These are phyloP conservation scores for Aspergillus udagawae DNA, from an alignment of 2,329 filamentous ascomycete species.

Conservation along the genomic window DNA sequence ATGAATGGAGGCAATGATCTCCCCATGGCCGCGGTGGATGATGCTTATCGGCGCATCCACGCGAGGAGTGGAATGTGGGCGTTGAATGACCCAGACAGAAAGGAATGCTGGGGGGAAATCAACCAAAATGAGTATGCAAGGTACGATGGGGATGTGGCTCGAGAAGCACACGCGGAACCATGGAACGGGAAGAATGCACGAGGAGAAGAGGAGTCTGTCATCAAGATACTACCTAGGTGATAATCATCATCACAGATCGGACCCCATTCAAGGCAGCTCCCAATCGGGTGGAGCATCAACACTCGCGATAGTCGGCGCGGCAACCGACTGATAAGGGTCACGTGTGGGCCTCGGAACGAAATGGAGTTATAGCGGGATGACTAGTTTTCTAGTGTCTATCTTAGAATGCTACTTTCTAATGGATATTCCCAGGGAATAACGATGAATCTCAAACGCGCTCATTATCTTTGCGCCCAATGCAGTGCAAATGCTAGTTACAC, in stretches of 20 bases:
- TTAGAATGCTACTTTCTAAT: not conserved
- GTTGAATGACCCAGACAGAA: slow-evolving; percentile 15
- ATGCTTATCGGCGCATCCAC: slow-evolving; percentile 31
- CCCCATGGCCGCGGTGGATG: slow-evolving; percentile 41
- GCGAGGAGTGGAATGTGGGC: slow-evolving; percentile 25
- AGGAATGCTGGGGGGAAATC: slow-evolving; percentile 18
- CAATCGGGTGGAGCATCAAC: slow-evolving; percentile 11
- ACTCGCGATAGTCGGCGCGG: slow-evolving; percentile 15
- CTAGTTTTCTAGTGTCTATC: not conserved
- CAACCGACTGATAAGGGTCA: slow-evolving; percentile 15
- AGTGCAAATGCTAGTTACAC: slow-evolving; percentile 16
- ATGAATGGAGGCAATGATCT: slow-evolving; percentile 65
- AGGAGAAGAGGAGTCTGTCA: not conserved
- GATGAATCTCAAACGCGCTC: slow-evolving; percentile 24
- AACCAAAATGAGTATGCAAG: slow-evolving; percentile 12
- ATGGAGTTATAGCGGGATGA: not conserved
- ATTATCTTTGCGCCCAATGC: slow-evolving; percentile 29
- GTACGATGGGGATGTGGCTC: not conserved
- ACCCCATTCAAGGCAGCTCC: slow-evolving; percentile 2
- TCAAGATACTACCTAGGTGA: slow-evolving; percentile 1
- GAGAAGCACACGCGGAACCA: slow-evolving; percentile 5
- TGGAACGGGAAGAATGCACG: slow-evolving; percentile 1
- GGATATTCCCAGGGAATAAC: slow-evolving; percentile 5
- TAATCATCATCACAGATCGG: slow-evolving; percentile 4
- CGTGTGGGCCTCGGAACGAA: slow-evolving; percentile 5